Percentiles rank a stretch among this genome's conserved stretches.
Evolutionary conservation across 371 early-diverging fungal species (phyloP).

Genomic region (Apophysomyces ossiformis): DNA sequence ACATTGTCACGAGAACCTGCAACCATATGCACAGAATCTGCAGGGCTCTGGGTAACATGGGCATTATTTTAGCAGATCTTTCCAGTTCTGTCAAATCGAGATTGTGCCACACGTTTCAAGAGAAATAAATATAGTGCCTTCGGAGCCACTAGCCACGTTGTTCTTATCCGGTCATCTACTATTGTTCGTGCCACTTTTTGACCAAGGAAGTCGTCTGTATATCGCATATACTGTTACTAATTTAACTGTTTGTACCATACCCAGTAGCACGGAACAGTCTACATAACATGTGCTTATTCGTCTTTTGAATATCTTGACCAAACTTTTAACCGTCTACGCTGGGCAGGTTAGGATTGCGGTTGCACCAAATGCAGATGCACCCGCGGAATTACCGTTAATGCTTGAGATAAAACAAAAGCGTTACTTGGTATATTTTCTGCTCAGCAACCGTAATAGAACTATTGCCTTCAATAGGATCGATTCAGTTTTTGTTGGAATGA

Average conservation of each 20-base stretch:
- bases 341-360: constrained; percentile 6
- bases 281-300: neutral
- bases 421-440: no score
- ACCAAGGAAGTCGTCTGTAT: neutral
- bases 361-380: neutral
- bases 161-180: neutral
- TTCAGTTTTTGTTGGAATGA: no score
- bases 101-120: neutral
- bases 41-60: neutral
- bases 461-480: no score
- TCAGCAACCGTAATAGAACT: no score
- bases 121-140: constrained; percentile 1
- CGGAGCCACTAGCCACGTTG: constrained; percentile 3
- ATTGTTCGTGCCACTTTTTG: neutral
- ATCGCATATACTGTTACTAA: neutral
- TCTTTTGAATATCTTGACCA: neutral
- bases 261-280: neutral
- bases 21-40: neutral
- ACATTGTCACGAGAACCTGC: neutral
- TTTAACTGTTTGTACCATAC: neutral
- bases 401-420: neutral
- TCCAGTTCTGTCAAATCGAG: constrained; percentile 12
- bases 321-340: neutral
- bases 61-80: constrained; percentile 9
- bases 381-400: constrained; percentile 2